Conservation (phyloP, 2,329 filamentous ascomycete species). For the Fonsecaea monophora region DNA sequence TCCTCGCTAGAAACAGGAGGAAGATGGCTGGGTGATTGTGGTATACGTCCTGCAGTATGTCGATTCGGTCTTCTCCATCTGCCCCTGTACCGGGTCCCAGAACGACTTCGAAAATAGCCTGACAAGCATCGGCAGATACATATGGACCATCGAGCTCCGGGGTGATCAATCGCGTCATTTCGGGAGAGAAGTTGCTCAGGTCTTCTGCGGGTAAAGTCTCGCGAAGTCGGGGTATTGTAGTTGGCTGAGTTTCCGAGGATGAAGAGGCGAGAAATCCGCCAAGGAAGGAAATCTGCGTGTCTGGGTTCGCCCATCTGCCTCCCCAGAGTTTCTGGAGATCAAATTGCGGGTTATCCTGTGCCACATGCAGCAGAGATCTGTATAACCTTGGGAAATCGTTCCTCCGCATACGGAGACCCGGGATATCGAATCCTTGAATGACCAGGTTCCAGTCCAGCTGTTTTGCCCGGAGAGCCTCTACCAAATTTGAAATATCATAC, state of each 20-base stretch:
- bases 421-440: conserved; percentile 78
- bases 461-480: conserved; percentile 64
- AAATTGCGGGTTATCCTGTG: conserved; percentile 67
- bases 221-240: conserved; percentile 80
- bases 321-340: conserved; percentile 92
- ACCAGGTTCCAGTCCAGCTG: conserved; percentile 72
- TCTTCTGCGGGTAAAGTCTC: conserved; percentile 74
- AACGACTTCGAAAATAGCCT: conserved; percentile 68
- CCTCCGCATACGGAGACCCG: conserved; percentile 76
- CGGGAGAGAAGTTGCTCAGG: conserved; percentile 66
- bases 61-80: conserved; percentile 60
- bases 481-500: conserved; percentile 72
- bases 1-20: conserved; percentile 56
- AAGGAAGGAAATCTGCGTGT: conserved; percentile 93
- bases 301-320: conserved; percentile 80
- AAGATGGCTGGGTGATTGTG: conserved; percentile 60
- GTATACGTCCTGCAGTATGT: conserved; percentile 66
- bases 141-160: conserved; percentile 82
- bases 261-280: conserved; percentile 81
- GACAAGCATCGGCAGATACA: conserved; percentile 84
- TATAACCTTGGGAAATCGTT: conserved; percentile 83
- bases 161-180: conserved; percentile 65
- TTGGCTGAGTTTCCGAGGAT: conserved; percentile 78
- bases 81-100: conserved; percentile 53
- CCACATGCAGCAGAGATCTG: conserved; percentile 75